phyloP scores from a whole-genome alignment of 805 yeast species.

The Clavispora asparagi region DNA sequence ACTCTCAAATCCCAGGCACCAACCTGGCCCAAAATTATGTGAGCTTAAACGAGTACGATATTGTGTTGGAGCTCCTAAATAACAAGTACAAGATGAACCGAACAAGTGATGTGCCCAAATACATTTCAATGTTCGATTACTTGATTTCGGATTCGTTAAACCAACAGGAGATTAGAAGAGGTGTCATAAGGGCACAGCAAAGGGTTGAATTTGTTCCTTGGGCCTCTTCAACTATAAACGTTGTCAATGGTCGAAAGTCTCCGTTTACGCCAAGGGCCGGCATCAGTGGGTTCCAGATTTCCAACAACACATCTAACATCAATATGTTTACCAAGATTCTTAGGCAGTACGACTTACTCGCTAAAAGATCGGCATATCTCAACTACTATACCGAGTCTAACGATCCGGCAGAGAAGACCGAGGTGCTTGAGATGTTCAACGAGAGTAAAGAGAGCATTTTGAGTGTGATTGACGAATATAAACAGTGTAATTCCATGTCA shows the following conservation, averaged over 20 bases:
- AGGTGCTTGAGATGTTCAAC: conserved; percentile 44
- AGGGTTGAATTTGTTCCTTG: conserved; percentile 79
- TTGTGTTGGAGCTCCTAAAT: conserved; percentile 74
- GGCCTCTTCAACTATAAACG: conserved; percentile 74
- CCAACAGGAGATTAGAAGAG: conserved; percentile 68
- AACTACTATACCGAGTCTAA: conserved; percentile 61
- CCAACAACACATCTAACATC: conserved; percentile 75
- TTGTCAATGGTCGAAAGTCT: conserved; percentile 71
- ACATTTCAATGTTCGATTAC: conserved; percentile 67
- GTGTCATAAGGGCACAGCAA: conserved; percentile 56
- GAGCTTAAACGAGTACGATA: conserved; percentile 77
- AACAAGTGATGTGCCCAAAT: conserved; percentile 36
- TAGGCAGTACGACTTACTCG: conserved; percentile 73
- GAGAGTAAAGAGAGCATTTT: conserved; percentile 46
- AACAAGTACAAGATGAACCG: conserved; percentile 71
- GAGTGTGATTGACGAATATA: conserved; percentile 44
- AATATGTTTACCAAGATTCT: conserved; percentile 62
- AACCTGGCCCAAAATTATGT: conserved; percentile 33
- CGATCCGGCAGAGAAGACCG: conserved; percentile 34
- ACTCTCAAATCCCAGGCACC: conserved; percentile 40
- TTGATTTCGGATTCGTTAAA: conserved; percentile 57
- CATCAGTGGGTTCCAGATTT: conserved; percentile 73
- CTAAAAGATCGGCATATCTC: conserved; percentile 76
- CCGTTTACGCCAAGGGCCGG: conserved; percentile 38
- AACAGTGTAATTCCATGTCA: conserved; percentile 32